A percentile compares a stretch with the other conserved stretches of the same genome.
Conservation (phyloP, 2,329 filamentous ascomycete genomes). For the Monilinia aucupariae region DNA sequence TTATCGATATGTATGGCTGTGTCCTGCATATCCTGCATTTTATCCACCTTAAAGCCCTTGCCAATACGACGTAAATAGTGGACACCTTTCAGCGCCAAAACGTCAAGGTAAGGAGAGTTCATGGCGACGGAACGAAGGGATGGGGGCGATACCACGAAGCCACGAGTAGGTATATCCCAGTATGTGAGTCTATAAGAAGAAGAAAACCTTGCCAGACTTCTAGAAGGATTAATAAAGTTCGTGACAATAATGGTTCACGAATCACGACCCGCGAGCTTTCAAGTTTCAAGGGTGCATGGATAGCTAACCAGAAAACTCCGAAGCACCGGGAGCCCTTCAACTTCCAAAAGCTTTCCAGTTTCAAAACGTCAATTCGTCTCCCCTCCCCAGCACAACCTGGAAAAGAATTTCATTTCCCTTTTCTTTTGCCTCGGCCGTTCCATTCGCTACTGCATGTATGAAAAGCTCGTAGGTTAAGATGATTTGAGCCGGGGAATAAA, state of each 20-base stretch:
- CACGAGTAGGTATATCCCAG: neutral
- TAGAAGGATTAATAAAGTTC: neutral
- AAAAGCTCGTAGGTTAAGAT: neutral
- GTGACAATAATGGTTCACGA: neutral
- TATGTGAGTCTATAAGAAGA: neutral
- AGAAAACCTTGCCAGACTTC: neutral
- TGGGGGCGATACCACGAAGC: neutral
- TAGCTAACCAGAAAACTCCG: neutral
- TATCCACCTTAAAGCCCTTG: neutral
- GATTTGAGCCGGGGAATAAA: neutral
- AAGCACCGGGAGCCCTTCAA: neutral
- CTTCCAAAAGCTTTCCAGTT: neutral
- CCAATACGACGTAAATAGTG: neutral
- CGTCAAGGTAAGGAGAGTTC: neutral
- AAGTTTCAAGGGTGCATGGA: neutral
- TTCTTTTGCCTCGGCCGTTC: neutral
- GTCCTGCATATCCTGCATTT: neutral
- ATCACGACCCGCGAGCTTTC: too few relatives aligned
- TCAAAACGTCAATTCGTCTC: neutral
- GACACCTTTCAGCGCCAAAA: neutral
- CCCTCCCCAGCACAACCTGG: neutral
- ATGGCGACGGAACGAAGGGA: slow-evolving; percentile 1
- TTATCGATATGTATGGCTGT: neutral
- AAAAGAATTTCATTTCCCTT: neutral
- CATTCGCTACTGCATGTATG: neutral